phyloP scores from a whole-genome alignment of 2,329 filamentous ascomycete species.

The Ceratocystis ficicola region DNA sequence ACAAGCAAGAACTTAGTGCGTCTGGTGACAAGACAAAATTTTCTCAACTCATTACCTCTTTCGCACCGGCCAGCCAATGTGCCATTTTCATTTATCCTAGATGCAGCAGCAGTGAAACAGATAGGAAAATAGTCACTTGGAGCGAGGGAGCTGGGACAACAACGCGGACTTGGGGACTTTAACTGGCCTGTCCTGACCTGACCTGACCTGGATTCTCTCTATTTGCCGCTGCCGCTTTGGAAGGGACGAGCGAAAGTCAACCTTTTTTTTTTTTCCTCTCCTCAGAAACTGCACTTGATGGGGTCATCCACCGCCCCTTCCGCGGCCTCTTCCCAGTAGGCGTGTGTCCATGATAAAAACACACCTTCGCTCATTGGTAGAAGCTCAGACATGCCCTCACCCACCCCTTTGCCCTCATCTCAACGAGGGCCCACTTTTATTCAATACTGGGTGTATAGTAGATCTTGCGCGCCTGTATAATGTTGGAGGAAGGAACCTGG shows the following conservation, averaged over 20 bases:
- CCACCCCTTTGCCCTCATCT: slow-evolving; percentile 9
- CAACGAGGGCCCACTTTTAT: neutral
- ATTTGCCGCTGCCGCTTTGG: neutral
- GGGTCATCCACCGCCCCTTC: slow-evolving; percentile 11
- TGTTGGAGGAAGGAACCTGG: slow-evolving; percentile 4
- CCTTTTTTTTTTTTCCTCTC: too few relatives aligned
- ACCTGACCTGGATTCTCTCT: neutral
- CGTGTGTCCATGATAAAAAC: neutral
- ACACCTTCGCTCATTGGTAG: neutral
- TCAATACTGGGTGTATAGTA: neutral
- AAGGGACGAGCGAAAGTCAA: neutral
- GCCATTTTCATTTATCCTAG: too few relatives aligned
- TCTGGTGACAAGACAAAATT: too few relatives aligned
- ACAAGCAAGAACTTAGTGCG: too few relatives aligned
- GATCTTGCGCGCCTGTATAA: slow-evolving; percentile 1
- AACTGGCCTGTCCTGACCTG: neutral
- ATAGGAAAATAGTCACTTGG: too few relatives aligned
- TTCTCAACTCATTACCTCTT: too few relatives aligned
- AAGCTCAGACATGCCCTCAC: neutral
- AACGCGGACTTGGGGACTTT: too few relatives aligned
- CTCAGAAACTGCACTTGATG: slow-evolving; percentile 11
- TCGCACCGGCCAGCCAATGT: too few relatives aligned
- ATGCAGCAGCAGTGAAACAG: too few relatives aligned
- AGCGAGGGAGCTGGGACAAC: too few relatives aligned
- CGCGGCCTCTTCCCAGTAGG: neutral